phyloP scores from a whole-genome alignment of 2,329 filamentous ascomycete genomes.

The Curvularia hawaiiensis region DNA sequence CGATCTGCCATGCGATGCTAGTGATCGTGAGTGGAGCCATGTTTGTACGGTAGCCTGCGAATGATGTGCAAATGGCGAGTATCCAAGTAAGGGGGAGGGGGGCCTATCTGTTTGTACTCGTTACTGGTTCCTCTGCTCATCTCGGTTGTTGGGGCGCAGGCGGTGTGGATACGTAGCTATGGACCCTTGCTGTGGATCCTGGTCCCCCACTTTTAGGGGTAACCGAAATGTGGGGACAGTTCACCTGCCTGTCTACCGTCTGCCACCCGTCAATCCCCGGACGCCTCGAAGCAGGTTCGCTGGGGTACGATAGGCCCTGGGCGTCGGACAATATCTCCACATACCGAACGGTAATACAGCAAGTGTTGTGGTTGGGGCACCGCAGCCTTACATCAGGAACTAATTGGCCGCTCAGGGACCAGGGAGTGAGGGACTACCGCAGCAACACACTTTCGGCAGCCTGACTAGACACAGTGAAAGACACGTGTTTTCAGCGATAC shows the following conservation, averaged over 20 bases:
- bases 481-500: background rate
- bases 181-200: background rate
- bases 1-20: constrained; percentile 5
- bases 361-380: background rate
- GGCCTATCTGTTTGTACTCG: background rate
- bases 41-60: background rate
- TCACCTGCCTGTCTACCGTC: background rate
- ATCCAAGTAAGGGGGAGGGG: background rate
- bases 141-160: background rate
- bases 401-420: background rate
- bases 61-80: background rate
- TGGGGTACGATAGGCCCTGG: background rate
- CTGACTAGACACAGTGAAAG: background rate
- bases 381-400: background rate
- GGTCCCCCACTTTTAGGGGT: background rate
- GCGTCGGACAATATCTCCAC: background rate
- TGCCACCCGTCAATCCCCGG: background rate
- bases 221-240: background rate
- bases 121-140: background rate
- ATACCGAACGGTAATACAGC: background rate
- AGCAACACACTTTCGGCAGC: background rate
- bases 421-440: background rate
- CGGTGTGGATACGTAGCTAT: background rate
- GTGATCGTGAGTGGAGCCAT: background rate
- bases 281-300: background rate